A percentile compares a stretch with the other conserved stretches of the same genome.
Conservation (phyloP, 2,329 filamentous ascomycete species). For the Periconia sp. region DNA sequence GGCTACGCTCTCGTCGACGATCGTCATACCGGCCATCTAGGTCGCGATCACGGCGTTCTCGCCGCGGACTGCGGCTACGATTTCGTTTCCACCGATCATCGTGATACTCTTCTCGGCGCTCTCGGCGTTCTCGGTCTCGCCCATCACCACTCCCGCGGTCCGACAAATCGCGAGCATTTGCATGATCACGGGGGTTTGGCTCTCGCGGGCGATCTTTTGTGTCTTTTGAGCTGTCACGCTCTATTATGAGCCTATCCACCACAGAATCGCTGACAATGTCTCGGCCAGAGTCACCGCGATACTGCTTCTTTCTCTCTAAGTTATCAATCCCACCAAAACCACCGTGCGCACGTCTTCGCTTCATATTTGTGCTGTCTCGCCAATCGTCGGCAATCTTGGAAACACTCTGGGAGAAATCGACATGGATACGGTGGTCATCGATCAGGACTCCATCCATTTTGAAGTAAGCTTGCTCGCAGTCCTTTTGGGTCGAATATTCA, state of each 20-base stretch:
- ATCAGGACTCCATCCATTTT: conserved; percentile 99
- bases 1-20: conserved; percentile 32
- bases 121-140: conserved; percentile 34
- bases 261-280: conserved; percentile 40
- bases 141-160: conserved; percentile 49
- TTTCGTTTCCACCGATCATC: conserved; percentile 47
- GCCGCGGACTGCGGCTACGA: conserved; percentile 41
- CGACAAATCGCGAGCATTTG: conserved; percentile 13
- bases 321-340: conserved; percentile 88
- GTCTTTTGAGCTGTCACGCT: conserved; percentile 25
- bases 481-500: conserved; percentile 90
- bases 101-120: conserved; percentile 44
- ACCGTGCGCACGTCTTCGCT: conserved; percentile 69
- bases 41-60: conserved; percentile 37
- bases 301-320: conserved; percentile 89
- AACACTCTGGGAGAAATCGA: conserved; percentile 97
- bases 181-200: conserved; percentile 6
- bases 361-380: conserved; percentile 83
- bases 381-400: conserved; percentile 86
- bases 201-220: conserved; percentile 14
- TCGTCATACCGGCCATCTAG: conserved; percentile 34
- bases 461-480: conserved; percentile 94
- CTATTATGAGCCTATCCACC: conserved; percentile 38
- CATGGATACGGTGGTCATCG: conserved; percentile 95
- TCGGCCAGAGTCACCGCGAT: conserved; percentile 52